A percentile compares a stretch with the other conserved stretches of the same genome.
phyloP scores from a whole-genome alignment of 192 early-diverging fungal genomes.

The Backusella circina region DNA sequence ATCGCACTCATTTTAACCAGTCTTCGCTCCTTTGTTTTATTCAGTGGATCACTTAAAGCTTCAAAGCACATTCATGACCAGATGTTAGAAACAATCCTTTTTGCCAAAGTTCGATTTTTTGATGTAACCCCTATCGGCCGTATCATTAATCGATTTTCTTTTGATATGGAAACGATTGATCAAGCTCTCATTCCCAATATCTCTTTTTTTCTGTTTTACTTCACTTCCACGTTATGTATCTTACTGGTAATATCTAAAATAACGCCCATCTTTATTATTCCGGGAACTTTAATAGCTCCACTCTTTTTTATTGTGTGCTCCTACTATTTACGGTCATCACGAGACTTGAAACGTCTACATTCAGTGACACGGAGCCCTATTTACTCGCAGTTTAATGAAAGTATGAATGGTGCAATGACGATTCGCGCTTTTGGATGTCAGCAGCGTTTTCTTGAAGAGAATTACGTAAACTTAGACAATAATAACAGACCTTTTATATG shows the following conservation, averaged over 20 bases:
- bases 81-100: constrained; percentile 53
- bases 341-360: constrained; percentile 88
- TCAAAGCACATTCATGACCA: constrained; percentile 51
- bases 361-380: constrained; percentile 68
- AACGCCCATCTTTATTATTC: constrained; percentile 58
- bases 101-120: constrained; percentile 81
- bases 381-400: constrained; percentile 78
- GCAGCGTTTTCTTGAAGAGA: constrained; percentile 58
- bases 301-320: constrained; percentile 50
- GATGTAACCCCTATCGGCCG: constrained; percentile 83
- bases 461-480: constrained; percentile 36
- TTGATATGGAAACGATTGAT: constrained; percentile 83
- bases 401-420: constrained; percentile 65
- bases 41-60: constrained; percentile 50
- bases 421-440: constrained; percentile 81
- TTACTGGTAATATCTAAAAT: constrained; percentile 53
- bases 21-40: constrained; percentile 11
- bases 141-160: constrained; percentile 85
- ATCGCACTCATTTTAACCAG: neutral
- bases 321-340: constrained; percentile 57
- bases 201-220: constrained; percentile 42
- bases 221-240: constrained; percentile 49
- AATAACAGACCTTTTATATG: constrained; percentile 84
- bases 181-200: constrained; percentile 44
- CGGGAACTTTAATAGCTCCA: constrained; percentile 27